A percentile compares a stretch with the other conserved stretches of the same genome.
phyloP scores from a whole-genome alignment of 2,329 filamentous ascomycete genomes.

The Emergomyces africanus region DNA sequence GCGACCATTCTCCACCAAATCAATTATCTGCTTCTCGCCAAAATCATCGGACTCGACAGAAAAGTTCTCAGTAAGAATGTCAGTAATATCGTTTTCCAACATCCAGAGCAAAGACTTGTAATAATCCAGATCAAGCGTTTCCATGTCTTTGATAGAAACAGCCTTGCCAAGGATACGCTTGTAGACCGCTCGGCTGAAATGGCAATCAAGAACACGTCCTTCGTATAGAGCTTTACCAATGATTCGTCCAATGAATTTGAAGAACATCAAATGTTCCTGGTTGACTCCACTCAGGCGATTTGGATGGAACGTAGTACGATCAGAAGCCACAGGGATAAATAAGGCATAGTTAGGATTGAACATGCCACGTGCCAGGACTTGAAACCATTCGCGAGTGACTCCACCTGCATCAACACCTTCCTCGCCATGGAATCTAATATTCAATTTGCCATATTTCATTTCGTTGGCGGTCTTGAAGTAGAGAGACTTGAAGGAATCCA shows the following conservation, averaged over 20 bases:
- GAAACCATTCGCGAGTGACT: constrained; percentile 98
- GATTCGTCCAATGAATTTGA: constrained; percentile 97
- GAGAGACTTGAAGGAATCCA: constrained; percentile 95
- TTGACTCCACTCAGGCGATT: constrained; percentile 92
- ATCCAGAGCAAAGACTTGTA: constrained; percentile 99
- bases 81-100: constrained; percentile 95
- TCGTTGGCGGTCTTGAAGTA: constrained; percentile 96
- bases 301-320: constrained; percentile 96
- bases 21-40: constrained; percentile 74
- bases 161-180: constrained; percentile 92
- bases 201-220: constrained; percentile 87
- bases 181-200: constrained; percentile 97
- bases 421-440: constrained; percentile 92
- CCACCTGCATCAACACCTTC: constrained; percentile 96
- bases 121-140: constrained; percentile 95
- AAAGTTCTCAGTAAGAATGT: constrained; percentile 94
- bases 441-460: constrained; percentile 98
- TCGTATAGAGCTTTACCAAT: constrained; percentile 98
- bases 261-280: constrained; percentile 90
- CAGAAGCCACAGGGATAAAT: constrained; percentile 91
- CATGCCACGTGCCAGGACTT: constrained; percentile 93
- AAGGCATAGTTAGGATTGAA: constrained; percentile 97
- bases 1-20: constrained; percentile 74
- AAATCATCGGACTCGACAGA: constrained; percentile 91
- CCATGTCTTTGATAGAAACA: constrained; percentile 98